Base-by-base conservation (phyloP, 768 basidiomycete genomes). In the Suillus subluteus region DNA sequence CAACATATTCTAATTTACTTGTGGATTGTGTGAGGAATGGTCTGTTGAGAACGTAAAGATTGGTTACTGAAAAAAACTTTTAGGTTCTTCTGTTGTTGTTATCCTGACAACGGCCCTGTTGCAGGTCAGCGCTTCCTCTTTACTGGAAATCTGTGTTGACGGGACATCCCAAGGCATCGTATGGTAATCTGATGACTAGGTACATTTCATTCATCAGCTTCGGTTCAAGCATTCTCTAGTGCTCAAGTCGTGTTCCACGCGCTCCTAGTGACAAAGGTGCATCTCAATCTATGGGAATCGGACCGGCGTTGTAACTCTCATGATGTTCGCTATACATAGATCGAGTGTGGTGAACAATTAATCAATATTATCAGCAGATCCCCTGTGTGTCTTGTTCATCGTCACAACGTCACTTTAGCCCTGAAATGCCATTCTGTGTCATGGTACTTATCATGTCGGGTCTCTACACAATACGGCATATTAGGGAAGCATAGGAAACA, bases 1-100 rank as follows among this genome's bases (percentile, higher is more conserved):
- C 56, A 58, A 58, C 37, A 58, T 58, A 58, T 58, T 58, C n/a
- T 58, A 38, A 37, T 38, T 58, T 58, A n/a, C n/a, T 23, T 58
- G 56, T 38, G 56, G 56, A 58, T 4, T 58, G 37, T 58, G 56
- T 37, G 9, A 58, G 56, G 56, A 38, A 13, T 37, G n/a, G 13
- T 58, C 6, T 16, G 7, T 38, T 1, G 1, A 8, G 37, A 26
- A 26, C 13, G n/a, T 15, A 23, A 58, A 26, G 23, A 26, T 23
- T 16, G 23, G 15, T 40, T 21, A 15, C 37, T 58, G 58, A 58
- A 2, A 58, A n/a, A 16, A 6, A 26, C 38, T 18, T 3, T 4
- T 18, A 61, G 58, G 58, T 4, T 41, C 26, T 13, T 61, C 40
- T 6, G 11, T 13, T 43, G 18, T 23, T 30, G 40, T 41, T 21